A percentile compares a stretch with the other conserved stretches of the same genome.
phyloP scores from a whole-genome alignment of 805 yeast genomes.

The Deakozyma indianensis region DNA sequence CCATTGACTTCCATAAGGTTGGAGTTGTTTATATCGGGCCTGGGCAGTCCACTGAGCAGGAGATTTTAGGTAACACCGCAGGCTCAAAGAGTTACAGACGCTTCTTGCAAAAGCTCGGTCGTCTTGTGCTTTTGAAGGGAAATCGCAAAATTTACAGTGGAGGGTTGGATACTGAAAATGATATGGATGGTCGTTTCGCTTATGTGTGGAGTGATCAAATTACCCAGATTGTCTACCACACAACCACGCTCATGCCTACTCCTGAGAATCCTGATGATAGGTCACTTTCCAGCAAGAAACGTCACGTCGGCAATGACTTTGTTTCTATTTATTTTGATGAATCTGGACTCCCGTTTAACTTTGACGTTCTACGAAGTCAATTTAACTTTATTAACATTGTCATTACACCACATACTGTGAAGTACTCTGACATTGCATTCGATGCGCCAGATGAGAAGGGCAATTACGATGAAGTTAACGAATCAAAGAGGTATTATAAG shows the following conservation, averaged over 20 bases:
- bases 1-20: conserved; percentile 61
- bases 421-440: conserved; percentile 4
- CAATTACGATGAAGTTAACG: conserved; percentile 4
- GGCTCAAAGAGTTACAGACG: conserved; percentile 53
- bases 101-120: conserved; percentile 48
- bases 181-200: conserved; percentile 64
- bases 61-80: conserved; percentile 43
- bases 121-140: conserved; percentile 39
- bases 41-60: conserved; percentile 46
- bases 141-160: conserved; percentile 50
- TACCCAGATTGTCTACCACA: conserved; percentile 61
- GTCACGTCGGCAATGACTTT: conserved; percentile 78
- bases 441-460: not conserved
- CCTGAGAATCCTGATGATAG: conserved; percentile 25
- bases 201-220: conserved; percentile 58
- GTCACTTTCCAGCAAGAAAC: conserved; percentile 42
- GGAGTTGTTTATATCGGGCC: conserved; percentile 67
- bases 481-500: conserved; percentile 26
- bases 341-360: conserved; percentile 49
- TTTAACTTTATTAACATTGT: conserved; percentile 75
- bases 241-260: conserved; percentile 69
- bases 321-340: conserved; percentile 76
- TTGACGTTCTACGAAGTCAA: conserved; percentile 59
- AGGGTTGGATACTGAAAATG: conserved; percentile 59
- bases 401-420: conserved; percentile 43